These are phyloP conservation scores for Geoglossum cookeanum DNA, from an alignment of 2,329 filamentous ascomycete genomes.

Conservation along the genomic window DNA sequence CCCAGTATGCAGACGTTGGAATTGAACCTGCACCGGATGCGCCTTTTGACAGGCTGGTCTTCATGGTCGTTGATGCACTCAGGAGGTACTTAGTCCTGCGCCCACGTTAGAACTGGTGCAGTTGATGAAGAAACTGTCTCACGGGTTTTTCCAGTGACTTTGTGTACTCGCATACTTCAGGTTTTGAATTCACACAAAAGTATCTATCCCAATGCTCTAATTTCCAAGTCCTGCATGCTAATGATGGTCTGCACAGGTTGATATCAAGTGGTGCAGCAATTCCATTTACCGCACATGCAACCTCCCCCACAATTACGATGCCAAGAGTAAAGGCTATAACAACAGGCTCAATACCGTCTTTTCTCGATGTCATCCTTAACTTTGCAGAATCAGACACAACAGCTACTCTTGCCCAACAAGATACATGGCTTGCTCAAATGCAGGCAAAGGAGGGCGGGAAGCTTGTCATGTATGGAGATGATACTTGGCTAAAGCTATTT, in stretches of 20 bases:
- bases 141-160: constrained; percentile 50
- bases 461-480: constrained; percentile 88
- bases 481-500: constrained; percentile 96
- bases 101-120: background rate
- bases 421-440: constrained; percentile 92
- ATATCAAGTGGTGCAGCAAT: constrained; percentile 69
- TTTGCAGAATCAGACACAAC: constrained; percentile 87
- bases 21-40: constrained; percentile 39
- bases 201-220: constrained; percentile 21
- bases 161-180: constrained; percentile 64
- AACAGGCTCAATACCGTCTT: constrained; percentile 93
- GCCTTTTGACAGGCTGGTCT: constrained; percentile 75
- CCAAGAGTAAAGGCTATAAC: constrained; percentile 93
- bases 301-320: constrained; percentile 97
- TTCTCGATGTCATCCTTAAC: constrained; percentile 90
- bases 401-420: constrained; percentile 70
- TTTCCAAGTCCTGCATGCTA: constrained; percentile 4
- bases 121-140: background rate
- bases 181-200: constrained; percentile 79
- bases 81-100: constrained; percentile 43
- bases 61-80: constrained; percentile 95
- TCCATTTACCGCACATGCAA: constrained; percentile 87
- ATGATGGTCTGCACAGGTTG: constrained; percentile 35
- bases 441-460: constrained; percentile 52
- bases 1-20: constrained; percentile 40